Evolutionary conservation across 192 early-diverging fungal species (phyloP), one percentile per base, ranked within the genome.

Genomic region (Entrophospora sp.): DNA sequence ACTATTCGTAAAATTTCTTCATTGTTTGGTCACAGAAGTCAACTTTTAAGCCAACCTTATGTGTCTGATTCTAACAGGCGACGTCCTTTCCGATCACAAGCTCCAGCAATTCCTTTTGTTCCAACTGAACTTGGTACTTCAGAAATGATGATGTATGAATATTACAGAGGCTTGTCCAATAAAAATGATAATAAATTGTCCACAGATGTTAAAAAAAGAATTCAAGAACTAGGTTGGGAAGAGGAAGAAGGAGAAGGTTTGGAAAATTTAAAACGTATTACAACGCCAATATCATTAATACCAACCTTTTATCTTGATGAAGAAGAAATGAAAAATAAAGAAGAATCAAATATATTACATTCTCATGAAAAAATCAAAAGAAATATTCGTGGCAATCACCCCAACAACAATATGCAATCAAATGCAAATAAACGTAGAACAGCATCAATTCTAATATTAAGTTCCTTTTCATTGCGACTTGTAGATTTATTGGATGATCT

Each of bases 201-300:
- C 3, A 40, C 72, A 3, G 82, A 80, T 53, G 68, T 84, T 7
- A 74, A 76, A 8, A 60, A 68, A n/a, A 78, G 71, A 12, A 79
- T 84, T 43, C 73, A 80, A 35, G 79, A 77, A 25, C 59, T 82
- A 0, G 73, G 80, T 1, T 84, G 80, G 79, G 80, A 80, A 9
- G 78, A 80, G 5, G 71, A 73, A 18, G 80, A 77, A 38, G 63
- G 78, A 32, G 57, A 69, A 20, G 82, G 82, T 37, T 63, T 64
- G 25, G 80, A 84, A 45, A 46, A 66, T 22, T 59, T 75, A 16
- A 67, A 74, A 38, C 73, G 79, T 24, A 67, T 63, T 4, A 40
- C 76, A 49, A 80, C 80, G 5, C 82, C 82, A 0, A 42, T 84
- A 13, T 66, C 73, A 10, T 46, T 82, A 0, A 72, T 80, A 24